Percentiles rank a stretch among this genome's conserved stretches.
Conservation (phyloP, 352 stramenopile genomes). For the Blastocystis sp. region DNA sequence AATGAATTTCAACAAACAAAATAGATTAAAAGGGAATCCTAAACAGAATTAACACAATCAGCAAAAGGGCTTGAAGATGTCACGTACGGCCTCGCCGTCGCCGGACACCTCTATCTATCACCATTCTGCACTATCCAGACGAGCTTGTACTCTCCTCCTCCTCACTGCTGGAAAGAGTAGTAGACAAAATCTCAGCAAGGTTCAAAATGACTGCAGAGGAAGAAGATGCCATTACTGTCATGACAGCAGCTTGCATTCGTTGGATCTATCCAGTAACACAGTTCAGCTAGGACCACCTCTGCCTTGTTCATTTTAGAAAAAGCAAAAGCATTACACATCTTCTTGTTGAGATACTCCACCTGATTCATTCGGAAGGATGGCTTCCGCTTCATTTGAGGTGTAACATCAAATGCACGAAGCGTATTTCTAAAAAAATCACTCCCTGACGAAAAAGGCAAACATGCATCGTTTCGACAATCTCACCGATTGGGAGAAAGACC, state of each 20-base stretch:
- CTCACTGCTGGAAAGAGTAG: slow-evolving; percentile 13
- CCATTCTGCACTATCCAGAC: background rate
- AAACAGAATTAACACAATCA: background rate
- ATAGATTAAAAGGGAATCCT: background rate
- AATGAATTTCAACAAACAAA: background rate
- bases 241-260: slow-evolving; percentile 29
- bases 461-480: background rate
- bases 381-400: slow-evolving; percentile 18
- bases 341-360: slow-evolving; percentile 22
- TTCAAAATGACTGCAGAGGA: background rate
- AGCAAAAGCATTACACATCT: background rate
- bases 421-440: background rate
- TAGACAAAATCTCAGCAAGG: background rate
- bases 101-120: slow-evolving; percentile 49
- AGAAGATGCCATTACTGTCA: background rate
- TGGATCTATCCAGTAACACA: background rate
- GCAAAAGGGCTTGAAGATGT: background rate
- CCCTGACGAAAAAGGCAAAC: background rate
- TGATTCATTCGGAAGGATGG: background rate
- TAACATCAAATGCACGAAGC: background rate
- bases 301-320: slow-evolving; percentile 43
- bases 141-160: slow-evolving; percentile 54
- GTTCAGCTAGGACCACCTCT: background rate
- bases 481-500: background rate
- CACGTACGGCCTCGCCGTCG: background rate